A percentile compares a stretch with the other conserved stretches of the same genome.
Evolutionary conservation across 73 alveolate genomes (phyloP).

Genomic region (Diophrys sp.): DNA sequence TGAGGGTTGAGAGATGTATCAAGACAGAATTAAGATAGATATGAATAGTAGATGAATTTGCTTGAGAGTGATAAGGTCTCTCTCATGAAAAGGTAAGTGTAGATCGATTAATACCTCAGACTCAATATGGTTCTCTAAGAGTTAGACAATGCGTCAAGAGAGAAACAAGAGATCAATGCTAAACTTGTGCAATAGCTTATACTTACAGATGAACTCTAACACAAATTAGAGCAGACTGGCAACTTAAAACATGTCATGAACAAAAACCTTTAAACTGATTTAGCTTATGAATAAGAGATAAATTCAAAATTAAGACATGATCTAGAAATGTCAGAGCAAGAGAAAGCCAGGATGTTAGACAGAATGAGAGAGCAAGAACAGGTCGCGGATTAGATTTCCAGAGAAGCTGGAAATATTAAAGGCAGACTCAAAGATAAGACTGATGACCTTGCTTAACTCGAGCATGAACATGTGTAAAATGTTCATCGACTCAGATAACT

Average conservation of each 20-base stretch:
- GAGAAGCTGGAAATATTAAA: slow-evolving; percentile 42
- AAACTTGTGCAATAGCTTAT: slow-evolving; percentile 31
- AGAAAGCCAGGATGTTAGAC: slow-evolving; percentile 38
- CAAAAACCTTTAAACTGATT: slow-evolving; percentile 50
- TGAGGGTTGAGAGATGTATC: too few relatives aligned
- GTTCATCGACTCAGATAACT: slow-evolving; percentile 29
- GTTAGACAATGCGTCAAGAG: slow-evolving; percentile 53
- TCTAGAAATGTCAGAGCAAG: slow-evolving; percentile 35
- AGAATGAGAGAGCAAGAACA: slow-evolving; percentile 57
- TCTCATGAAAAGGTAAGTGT: slow-evolving; percentile 38
- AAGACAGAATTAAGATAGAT: too few relatives aligned
- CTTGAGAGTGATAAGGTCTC: slow-evolving; percentile 47
- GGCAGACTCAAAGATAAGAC: slow-evolving; percentile 33
- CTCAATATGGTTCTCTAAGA: slow-evolving; percentile 51
- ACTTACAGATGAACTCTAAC: slow-evolving; percentile 51
- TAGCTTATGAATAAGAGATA: slow-evolving; percentile 55
- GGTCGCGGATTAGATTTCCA: slow-evolving; percentile 17
- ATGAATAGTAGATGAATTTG: slow-evolving; percentile 15
- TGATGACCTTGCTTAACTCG: slow-evolving; percentile 48
- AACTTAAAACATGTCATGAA: slow-evolving; percentile 45
- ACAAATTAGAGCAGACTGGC: slow-evolving; percentile 50
- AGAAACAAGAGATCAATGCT: slow-evolving; percentile 32
- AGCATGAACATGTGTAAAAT: slow-evolving; percentile 48
- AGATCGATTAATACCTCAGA: neutral
- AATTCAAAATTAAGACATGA: slow-evolving; percentile 47